Base-by-base conservation (phyloP, 257 asterid genomes). In the Fraxinus excelsior region DNA sequence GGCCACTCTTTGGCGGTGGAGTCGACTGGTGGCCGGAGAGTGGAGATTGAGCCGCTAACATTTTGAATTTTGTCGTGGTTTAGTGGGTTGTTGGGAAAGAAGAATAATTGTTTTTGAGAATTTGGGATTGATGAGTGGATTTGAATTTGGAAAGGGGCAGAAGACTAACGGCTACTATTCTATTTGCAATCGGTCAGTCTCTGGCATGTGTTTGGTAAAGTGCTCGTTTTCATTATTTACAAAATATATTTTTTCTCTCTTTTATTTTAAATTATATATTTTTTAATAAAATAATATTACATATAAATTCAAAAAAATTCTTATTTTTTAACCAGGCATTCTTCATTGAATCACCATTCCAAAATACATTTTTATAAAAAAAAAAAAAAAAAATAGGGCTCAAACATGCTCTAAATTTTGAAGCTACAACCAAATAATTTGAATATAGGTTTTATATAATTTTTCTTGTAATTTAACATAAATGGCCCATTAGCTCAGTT, bases 101-200 rank as follows among this genome's bases (percentile, higher is more conserved):
- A 42, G 4, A 0, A 42, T 42, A 42, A 10, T 42, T 42, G 49
- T 44, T 44, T 44, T 49, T 51, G 23, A 37, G 34, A 70, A 8
- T 19, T 49, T 34, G 58, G 18, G 72, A 26, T 2, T 40, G 14
- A 40, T 0, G 46, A 40, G 35, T 4, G 37, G 7, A 29, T 85
- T 85, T 82, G 86, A 85, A 82, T 82, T 80, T 85, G 81, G 82
- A 82, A 28, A 68, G 69, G 64, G 75, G 29, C 5, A 81, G 86
- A 80, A 84, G 84, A 44, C 49, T 53, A 82, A 79, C 80, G 84
- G 76, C 76, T 79, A 76, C 44, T 72, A n/a, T 29, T 19, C 11
- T 67, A 16, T 67, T 32, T 32, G 0, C 7, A 0, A 6, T 67
- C 10, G 4, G 60, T 19, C 28, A 70, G 60, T 14, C 23, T 72